phyloP scores from a whole-genome alignment of 2,329 filamentous ascomycete genomes.

The Dichotomopilus funicola region DNA sequence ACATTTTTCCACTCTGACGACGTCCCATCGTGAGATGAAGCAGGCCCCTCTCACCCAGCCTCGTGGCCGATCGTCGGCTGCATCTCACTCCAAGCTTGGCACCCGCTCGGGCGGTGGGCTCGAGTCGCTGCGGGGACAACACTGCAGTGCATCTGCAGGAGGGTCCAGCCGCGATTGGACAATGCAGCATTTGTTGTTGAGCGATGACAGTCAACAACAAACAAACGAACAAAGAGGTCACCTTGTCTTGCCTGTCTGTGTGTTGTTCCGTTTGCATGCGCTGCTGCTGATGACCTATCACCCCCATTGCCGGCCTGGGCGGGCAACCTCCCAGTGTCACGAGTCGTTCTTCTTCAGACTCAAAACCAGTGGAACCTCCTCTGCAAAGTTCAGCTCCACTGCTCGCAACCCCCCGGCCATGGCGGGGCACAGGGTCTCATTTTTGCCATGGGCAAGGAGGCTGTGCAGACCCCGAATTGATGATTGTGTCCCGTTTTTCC shows the following conservation, averaged over 20 bases:
- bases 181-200: not conserved
- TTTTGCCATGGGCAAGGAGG: constrained; percentile 5
- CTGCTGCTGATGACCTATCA: too few species aligned
- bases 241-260: too few species aligned
- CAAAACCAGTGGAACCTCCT: not conserved
- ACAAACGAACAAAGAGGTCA: too few species aligned
- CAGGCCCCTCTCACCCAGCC: not conserved
- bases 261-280: too few species aligned
- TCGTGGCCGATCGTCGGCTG: not conserved
- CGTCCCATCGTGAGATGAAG: too few species aligned
- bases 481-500: constrained; percentile 1
- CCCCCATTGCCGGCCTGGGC: too few species aligned
- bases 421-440: constrained; percentile 1
- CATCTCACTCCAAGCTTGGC: not conserved
- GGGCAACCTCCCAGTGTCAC: too few species aligned
- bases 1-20: too few species aligned
- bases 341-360: not conserved
- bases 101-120: not conserved
- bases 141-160: not conserved
- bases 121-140: not conserved
- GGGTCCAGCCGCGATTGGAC: not conserved
- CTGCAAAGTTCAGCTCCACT: not conserved
- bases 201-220: too few species aligned
- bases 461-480: constrained; percentile 4
- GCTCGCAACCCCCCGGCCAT: not conserved